Evolutionary conservation across 208 protist genomes (phyloP), one percentile per base, ranked within the genome.

Genomic region (Zelonia costaricensis): DNA sequence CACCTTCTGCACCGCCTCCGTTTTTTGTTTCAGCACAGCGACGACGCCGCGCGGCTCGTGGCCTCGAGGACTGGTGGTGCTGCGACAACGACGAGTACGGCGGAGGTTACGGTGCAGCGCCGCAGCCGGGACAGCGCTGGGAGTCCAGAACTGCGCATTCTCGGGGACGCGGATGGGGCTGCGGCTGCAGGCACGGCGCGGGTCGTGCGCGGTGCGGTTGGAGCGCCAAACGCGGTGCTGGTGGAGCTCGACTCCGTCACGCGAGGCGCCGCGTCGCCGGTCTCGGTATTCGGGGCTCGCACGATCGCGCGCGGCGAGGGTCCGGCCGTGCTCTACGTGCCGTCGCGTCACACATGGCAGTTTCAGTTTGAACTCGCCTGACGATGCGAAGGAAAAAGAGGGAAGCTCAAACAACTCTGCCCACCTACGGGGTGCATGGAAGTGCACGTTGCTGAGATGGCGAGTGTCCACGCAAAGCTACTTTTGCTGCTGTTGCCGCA

Each of bases 1-100:
- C 36, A 72, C 44, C 42, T 65, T 1, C 66, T 72, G 27, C 66
- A 65, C 10, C 66, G 66, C 18, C 4, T 72, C 23, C 66, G 66
- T 1, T 72, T 72, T 35, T 51, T 72, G 4, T 72, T 72, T 57
- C 66, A 72, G 31, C 12, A 42, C n/a, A 31, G 25, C 25, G 57
- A 55, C 12, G 66, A 72, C n/a, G 66, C 66, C 1, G 54, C 64
- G 43, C 54, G 39, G 23, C 47, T 70, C 20, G 23, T 31, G 28
- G 18, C 33, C 27, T 20, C 25, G 22, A 2, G 8, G n/a, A 30
- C 23, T 20, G 44, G n/a, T n/a, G n/a, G n/a, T n/a, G n/a, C n/a
- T n/a, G 13, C 52, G 2, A n/a, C 23, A 57, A 3, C 33, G 16
- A 7, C n/a, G 25, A 33, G n/a, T 13, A 40, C 33, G 6, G 6